A percentile compares a stretch with the other conserved stretches of the same genome.
phyloP scores from a whole-genome alignment of 805 yeast species.

The Metschnikowia borealis region DNA sequence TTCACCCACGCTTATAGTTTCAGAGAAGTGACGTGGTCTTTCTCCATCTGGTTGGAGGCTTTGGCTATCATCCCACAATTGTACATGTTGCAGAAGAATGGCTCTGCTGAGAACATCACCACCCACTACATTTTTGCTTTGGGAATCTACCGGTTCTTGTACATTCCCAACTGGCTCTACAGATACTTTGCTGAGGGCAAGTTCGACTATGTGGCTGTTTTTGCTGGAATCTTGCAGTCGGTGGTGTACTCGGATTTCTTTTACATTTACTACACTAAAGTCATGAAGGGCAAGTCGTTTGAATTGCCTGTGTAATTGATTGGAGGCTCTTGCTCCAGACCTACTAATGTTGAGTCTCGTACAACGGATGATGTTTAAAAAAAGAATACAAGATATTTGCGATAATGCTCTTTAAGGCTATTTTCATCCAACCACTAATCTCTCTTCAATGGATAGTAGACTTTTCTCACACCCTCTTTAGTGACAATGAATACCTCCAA shows the following conservation, averaged over 20 bases:
- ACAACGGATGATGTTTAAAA: too few species aligned
- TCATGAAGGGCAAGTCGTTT: slow-evolving; percentile 73
- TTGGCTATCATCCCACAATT: slow-evolving; percentile 91
- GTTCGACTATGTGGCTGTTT: slow-evolving; percentile 65
- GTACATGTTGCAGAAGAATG: slow-evolving; percentile 83
- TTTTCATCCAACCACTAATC: slow-evolving; percentile 45
- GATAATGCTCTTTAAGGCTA: background rate
- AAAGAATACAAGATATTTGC: background rate
- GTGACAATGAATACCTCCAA: slow-evolving; percentile 87
- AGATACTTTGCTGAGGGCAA: slow-evolving; percentile 63
- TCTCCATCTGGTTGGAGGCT: slow-evolving; percentile 88
- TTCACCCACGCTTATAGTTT: slow-evolving; percentile 63
- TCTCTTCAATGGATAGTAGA: slow-evolving; percentile 80
- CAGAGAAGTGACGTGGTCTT: slow-evolving; percentile 76
- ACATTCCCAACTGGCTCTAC: slow-evolving; percentile 94
- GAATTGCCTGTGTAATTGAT: slow-evolving; percentile 55
- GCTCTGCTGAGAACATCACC: slow-evolving; percentile 83
- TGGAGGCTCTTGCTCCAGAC: too few species aligned
- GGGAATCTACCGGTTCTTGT: slow-evolving; percentile 84
- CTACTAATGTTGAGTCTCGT: too few species aligned
- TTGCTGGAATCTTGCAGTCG: slow-evolving; percentile 84
- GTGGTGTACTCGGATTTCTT: slow-evolving; percentile 91
- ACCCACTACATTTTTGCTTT: slow-evolving; percentile 91
- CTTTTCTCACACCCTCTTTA: slow-evolving; percentile 85
- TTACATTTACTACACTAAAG: slow-evolving; percentile 77